Conservation (phyloP, 208 protist species). For the Acanthamoeba sp. region DNA sequence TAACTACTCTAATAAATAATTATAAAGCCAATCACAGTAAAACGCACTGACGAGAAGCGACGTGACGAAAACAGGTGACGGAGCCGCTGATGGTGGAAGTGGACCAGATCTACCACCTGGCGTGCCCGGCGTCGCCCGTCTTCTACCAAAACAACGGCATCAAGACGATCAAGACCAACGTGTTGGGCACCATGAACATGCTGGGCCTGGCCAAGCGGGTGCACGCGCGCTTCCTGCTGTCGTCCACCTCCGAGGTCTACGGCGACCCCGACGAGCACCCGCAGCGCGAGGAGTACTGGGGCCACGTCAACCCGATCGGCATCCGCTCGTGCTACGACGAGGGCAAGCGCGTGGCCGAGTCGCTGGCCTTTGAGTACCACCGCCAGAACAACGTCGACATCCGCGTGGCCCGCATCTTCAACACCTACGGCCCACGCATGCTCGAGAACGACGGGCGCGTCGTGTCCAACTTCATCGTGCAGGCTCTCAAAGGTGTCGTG, state of each 20-base stretch:
- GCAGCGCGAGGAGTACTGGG: slow-evolving; percentile 93
- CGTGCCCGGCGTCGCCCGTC: slow-evolving; percentile 31
- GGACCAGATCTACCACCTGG: slow-evolving; percentile 75
- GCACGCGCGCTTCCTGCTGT: slow-evolving; percentile 17
- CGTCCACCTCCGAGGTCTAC: slow-evolving; percentile 96
- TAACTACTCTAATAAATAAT: no score
- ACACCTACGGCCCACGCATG: slow-evolving; percentile 97
- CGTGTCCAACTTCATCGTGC: slow-evolving; percentile 94
- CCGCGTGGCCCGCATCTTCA: slow-evolving; percentile 95
- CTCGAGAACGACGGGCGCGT: slow-evolving; percentile 95
- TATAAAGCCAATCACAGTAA: no score
- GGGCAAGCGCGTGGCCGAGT: slow-evolving; percentile 95
- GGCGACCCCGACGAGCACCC: slow-evolving; percentile 93
- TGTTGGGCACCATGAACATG: slow-evolving; percentile 73
- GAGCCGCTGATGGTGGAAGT: neutral
- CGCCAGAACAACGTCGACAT: slow-evolving; percentile 90
- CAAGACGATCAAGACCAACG: slow-evolving; percentile 70
- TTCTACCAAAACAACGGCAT: slow-evolving; percentile 61
- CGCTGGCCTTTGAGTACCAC: slow-evolving; percentile 82
- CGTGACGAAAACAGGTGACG: no score
- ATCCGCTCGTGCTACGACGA: slow-evolving; percentile 94
- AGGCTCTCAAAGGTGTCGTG: neutral
- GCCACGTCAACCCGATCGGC: slow-evolving; percentile 93
- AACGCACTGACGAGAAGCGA: no score
- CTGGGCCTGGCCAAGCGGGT: slow-evolving; percentile 64